Evolutionary conservation across 1,284 basidiomycete genomes (phyloP), one percentile per base, ranked within the genome.

Genomic region (Hortiboletus rubellus): DNA sequence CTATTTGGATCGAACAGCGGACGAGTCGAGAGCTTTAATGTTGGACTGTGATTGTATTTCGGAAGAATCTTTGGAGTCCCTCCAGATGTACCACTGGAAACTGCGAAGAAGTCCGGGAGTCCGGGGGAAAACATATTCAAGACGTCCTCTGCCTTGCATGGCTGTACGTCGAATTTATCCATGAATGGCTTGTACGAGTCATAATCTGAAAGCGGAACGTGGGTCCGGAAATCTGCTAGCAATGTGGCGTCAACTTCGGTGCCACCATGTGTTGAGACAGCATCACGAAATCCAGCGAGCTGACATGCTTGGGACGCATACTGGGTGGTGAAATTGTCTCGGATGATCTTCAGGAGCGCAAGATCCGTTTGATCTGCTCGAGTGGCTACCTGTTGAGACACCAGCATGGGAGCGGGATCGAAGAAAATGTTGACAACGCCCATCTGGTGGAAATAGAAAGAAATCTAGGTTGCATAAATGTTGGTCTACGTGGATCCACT

Each of bases 171-270:
- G 12, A 69, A 64, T 22, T 57, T 60, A 27, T 57, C 50, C 5
- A 64, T 24, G 27, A 60, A 69, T 5, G 63, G 61, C 30, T 50
- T 52, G 46, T 67, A 69, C 3, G 48, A 22, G 7, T 50, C 57
- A 18, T 67, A 67, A 27, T 40, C 30, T 1, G 67, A 60, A 2
- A 65, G 48, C 3, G 66, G 66, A 30, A 68, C 55, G 22, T 52
- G 48, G 18, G 50, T 8, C 10, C 59, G 40, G 31, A 66, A 68
- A 43, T 53, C 51, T 1, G 34, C 38, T 24, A 63, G 14, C 12
- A 63, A 11, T 5, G 33, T 38, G 15, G 41, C 42, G 14, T 60
- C 55, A n/a, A 52, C 52, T 7, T 34, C 27, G 7, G 38, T 40
- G n/a, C 40, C 36, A 18, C 38, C 47, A 11, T 52, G 55, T 10